Conservation (phyloP, 208 protist species). For the Willaertia magna region DNA sequence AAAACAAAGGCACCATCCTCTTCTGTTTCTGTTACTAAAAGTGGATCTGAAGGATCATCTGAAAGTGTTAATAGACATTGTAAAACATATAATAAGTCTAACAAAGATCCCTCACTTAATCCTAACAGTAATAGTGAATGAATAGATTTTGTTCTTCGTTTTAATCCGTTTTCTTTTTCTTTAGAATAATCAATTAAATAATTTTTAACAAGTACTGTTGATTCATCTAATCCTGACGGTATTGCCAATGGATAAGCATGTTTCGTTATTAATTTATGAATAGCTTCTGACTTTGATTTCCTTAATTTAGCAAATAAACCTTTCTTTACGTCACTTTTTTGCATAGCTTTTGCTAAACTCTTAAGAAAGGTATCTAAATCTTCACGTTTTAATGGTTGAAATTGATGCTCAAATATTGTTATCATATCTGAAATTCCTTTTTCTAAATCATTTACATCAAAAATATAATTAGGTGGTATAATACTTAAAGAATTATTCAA, state of each 20-base stretch:
- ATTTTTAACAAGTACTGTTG: neutral
- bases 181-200: neutral
- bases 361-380: neutral
- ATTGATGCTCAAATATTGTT: neutral
- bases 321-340: neutral
- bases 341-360: neutral
- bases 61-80: neutral
- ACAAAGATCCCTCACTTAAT: neutral
- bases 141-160: neutral
- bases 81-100: neutral
- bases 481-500: neutral
- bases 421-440: neutral
- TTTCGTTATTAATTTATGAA: neutral
- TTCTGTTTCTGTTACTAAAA: neutral
- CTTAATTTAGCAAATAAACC: constrained; percentile 1
- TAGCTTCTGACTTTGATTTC: neutral
- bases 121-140: neutral
- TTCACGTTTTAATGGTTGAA: neutral
- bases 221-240: neutral
- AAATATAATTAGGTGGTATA: neutral
- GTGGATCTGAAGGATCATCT: neutral
- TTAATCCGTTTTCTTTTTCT: neutral
- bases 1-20: neutral
- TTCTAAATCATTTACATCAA: too few species aligned
- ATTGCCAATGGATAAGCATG: neutral